Evolutionary conservation across 2,329 filamentous ascomycete genomes (phyloP), one percentile per base, ranked within the genome.

Genomic region (Penicillium capsulatum): DNA sequence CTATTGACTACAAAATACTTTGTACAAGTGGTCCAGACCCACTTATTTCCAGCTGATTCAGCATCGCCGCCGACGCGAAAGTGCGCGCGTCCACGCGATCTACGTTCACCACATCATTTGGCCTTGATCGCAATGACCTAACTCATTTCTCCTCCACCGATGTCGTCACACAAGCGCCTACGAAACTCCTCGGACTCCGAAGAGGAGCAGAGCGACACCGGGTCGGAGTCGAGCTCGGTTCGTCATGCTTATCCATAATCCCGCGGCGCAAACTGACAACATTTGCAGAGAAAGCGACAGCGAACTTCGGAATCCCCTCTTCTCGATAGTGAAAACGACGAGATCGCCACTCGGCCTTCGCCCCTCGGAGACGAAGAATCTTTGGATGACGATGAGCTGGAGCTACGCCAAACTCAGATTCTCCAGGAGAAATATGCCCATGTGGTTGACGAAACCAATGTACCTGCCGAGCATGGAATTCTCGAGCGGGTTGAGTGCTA

Each of bases 401-500:
- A 86, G 54, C 64, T 77, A 36, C 72, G 74, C 34, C 81, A 82
- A 17, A 85, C 81, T 7, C 81, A 86, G 57, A 75, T 76, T 17
- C 69, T 86, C 16, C 71, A 67, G 38, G 58, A 73, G 38, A 73
- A 68, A 47, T 73, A 71, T 55, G 63, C 61, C 38, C 64, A 70
- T 31, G 56, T 64, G 20, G 67, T 64, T 26, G 65, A 77, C 37
- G 77, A 79, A 9, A 75, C 85, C 15, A 96, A 95, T 53, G 74
- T 80, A 27, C 78, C 84, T 1, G 83, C 87, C 0, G 84, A 94
- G 27, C 83, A 86, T 53, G 90, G 88, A 1, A 91, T 97, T 38
- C 84, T 97, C 32, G 84, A 95, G 63, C 83, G 83, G 47, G 84
- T 97, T 39, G 84, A 81, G 26, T 94, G 89, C 62, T 78, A 81